phyloP scores from a whole-genome alignment of 345 rosid genomes.

The Microthlaspi erraticum region DNA sequence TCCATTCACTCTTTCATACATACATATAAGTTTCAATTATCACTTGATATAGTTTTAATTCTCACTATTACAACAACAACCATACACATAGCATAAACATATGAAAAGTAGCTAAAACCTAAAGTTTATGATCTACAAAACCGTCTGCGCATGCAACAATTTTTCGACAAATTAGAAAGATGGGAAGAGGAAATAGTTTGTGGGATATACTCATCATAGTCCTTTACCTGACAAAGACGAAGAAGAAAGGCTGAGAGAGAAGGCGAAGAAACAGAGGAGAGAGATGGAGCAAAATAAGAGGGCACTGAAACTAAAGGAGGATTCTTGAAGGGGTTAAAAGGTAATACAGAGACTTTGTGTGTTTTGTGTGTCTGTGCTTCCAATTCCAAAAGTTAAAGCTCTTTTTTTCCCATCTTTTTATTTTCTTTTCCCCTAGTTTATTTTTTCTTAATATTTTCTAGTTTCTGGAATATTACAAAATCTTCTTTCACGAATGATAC shows the following conservation, averaged over 20 bases:
- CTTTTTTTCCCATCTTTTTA: not conserved
- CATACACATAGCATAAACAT: too few relatives aligned
- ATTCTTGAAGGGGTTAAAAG: conserved; percentile 33
- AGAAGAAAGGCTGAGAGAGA: conserved; percentile 34
- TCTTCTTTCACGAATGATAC: conserved; percentile 38
- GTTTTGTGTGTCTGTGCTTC: conserved; percentile 37
- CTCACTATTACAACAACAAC: conserved; percentile 37
- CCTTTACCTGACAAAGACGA: conserved; percentile 40
- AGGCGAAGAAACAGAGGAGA: conserved; percentile 38
- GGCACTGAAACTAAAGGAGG: conserved; percentile 42
- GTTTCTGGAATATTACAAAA: conserved; percentile 42
- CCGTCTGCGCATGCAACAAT: conserved; percentile 34
- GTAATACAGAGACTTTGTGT: conserved; percentile 30
- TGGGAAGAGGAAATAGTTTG: conserved; percentile 11
- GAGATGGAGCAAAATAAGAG: conserved; percentile 25
- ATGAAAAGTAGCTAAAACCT: conserved; percentile 5
- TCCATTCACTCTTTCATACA: conserved; percentile 44
- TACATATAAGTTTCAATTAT: conserved; percentile 30
- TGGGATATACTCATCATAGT: conserved; percentile 15
- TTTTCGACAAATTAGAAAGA: conserved; percentile 18
- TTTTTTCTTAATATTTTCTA: not conserved
- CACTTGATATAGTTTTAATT: conserved; percentile 22
- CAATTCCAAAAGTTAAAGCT: conserved; percentile 41
- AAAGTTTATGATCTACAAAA: conserved; percentile 21
- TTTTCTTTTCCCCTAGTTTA: conserved; percentile 7